Evolutionary conservation across 129 eudicot genomes (phyloP).

Genomic region (Artemisia annua): DNA sequence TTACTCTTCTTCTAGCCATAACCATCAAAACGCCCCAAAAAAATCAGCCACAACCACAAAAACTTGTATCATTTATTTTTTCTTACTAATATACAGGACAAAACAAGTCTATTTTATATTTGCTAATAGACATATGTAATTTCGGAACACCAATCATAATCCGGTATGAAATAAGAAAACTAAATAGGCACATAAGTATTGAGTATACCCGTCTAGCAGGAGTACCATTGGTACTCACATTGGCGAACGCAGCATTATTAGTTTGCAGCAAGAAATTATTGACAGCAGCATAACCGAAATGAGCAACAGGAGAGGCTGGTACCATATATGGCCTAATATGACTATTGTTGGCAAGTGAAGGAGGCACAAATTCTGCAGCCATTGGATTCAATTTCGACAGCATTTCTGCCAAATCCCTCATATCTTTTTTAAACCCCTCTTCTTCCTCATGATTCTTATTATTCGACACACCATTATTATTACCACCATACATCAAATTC

Average conservation of each 20-base stretch:
- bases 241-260: slow-evolving; percentile 33
- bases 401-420: slow-evolving; percentile 82
- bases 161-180: not conserved
- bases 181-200: slow-evolving; percentile 7
- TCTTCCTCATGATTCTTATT: slow-evolving; percentile 32
- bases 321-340: slow-evolving; percentile 29
- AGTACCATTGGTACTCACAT: slow-evolving; percentile 36
- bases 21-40: slow-evolving; percentile 4
- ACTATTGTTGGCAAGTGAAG: slow-evolving; percentile 31
- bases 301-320: slow-evolving; percentile 36
- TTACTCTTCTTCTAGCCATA: slow-evolving; percentile 57
- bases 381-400: slow-evolving; percentile 72
- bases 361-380: slow-evolving; percentile 88
- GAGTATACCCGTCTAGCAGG: slow-evolving; percentile 43
- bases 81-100: not conserved
- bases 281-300: slow-evolving; percentile 48
- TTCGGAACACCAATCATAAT: not conserved
- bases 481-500: slow-evolving; percentile 2
- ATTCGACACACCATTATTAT: slow-evolving; percentile 14
- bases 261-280: slow-evolving; percentile 45
- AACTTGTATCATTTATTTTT: not conserved
- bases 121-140: not conserved
- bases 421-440: slow-evolving; percentile 55
- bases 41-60: not conserved
- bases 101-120: not conserved